Evolutionary conservation across 2,329 filamentous ascomycete genomes (phyloP), one percentile per base, ranked within the genome.

Genomic region (Xylariaceae sp.): DNA sequence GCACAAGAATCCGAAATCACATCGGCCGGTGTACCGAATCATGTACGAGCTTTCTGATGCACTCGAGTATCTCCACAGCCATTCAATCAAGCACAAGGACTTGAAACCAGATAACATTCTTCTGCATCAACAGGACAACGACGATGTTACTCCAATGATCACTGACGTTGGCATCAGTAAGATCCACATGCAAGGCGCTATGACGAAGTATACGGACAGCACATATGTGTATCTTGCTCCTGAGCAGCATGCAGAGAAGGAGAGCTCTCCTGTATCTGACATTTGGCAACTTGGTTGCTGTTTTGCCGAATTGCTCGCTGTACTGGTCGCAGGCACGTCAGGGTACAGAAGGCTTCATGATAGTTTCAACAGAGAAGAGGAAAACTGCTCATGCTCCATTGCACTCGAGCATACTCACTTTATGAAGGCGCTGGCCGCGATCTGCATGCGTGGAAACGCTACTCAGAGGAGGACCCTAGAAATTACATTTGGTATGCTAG

Each of bases 271-370:
- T 29, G 8, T 8, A 8, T 29, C 25, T 8, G 25, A 29, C 25
- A 29, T 29, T 14, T 29, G 25, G 25, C 25, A 29, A 14, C 25
- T 29, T 14, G 25, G 25, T 14, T 29, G 25, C 14, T 29, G 25
- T 14, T 29, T 29, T 14, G 25, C 25, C 25, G 14, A 8, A 14
- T 8, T 29, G 25, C 14, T 29, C 55, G 38, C 55, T 53, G 42
- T n/a, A n/a, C n/a, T n/a, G n/a, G n/a, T n/a, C n/a, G n/a, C n/a
- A n/a, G n/a, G n/a, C n/a, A n/a, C n/a, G n/a, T n/a, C n/a, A n/a
- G n/a, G n/a, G n/a, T n/a, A n/a, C n/a, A n/a, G n/a, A n/a, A n/a
- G n/a, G n/a, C n/a, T n/a, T n/a, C n/a, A n/a, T n/a, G n/a, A n/a
- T n/a, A n/a, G n/a, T n/a, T n/a, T n/a, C n/a, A n/a, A n/a, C n/a